A percentile compares a stretch with the other conserved stretches of the same genome.
phyloP scores from a whole-genome alignment of 805 yeast species.

The Yarrowia sp. region DNA sequence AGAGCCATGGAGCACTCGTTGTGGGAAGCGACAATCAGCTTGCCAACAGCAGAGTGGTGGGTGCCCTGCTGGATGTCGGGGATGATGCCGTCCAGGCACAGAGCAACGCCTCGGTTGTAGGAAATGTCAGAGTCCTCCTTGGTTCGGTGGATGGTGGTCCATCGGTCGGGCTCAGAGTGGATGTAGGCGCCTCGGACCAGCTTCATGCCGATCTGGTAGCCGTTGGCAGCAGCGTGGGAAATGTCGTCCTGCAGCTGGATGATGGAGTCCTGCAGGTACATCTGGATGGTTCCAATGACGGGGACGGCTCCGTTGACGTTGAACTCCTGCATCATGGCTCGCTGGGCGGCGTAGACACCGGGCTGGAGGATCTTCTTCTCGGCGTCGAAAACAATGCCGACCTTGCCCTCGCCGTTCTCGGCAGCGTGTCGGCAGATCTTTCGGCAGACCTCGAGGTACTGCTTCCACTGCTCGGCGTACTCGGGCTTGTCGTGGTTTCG shows the following conservation, averaged over 20 bases:
- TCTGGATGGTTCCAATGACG: constrained; percentile 88
- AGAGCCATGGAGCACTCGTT: constrained; percentile 72
- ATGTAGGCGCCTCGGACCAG: constrained; percentile 95
- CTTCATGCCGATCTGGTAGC: constrained; percentile 80
- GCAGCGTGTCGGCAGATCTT: constrained; percentile 54
- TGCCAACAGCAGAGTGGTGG: constrained; percentile 52
- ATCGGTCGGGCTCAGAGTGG: constrained; percentile 78
- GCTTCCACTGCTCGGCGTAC: constrained; percentile 51
- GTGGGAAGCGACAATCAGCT: constrained; percentile 85
- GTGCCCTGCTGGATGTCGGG: constrained; percentile 47
- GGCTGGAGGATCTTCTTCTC: constrained; percentile 84
- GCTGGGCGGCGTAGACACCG: constrained; percentile 88
- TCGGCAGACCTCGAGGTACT: constrained; percentile 64
- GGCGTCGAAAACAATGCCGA: constrained; percentile 80
- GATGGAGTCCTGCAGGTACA: constrained; percentile 76
- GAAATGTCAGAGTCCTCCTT: constrained; percentile 77
- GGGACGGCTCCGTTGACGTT: constrained; percentile 64
- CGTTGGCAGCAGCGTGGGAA: constrained; percentile 53
- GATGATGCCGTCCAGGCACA: constrained; percentile 58
- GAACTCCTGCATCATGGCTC: constrained; percentile 70
- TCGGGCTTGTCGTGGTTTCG: constrained; percentile 57
- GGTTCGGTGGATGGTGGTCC: constrained; percentile 63
- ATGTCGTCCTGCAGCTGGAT: constrained; percentile 62
- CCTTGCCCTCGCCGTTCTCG: constrained; percentile 43
- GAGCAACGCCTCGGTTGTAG: constrained; percentile 67